A percentile compares a stretch with the other conserved stretches of the same genome.
Evolutionary conservation across 257 asterid species (phyloP).

Genomic region (Rubia yunnanensis): DNA sequence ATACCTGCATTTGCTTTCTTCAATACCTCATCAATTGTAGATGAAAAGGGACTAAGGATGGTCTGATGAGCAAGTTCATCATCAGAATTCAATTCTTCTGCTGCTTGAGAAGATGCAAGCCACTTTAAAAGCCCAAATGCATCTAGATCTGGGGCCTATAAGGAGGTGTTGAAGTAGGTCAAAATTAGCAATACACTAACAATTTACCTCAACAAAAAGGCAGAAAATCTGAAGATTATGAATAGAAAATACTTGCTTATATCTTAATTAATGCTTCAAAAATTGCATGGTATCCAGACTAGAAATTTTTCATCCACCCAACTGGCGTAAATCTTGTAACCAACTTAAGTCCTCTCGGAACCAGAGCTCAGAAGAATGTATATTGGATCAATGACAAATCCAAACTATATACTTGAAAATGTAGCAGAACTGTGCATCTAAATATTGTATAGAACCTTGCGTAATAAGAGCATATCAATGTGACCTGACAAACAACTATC

Average conservation of each 20-base stretch:
- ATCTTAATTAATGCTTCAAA: background rate
- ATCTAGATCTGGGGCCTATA: slow-evolving; percentile 64
- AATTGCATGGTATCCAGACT: background rate
- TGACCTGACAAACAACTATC: background rate
- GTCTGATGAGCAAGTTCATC: slow-evolving; percentile 80
- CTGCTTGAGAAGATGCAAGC: slow-evolving; percentile 98
- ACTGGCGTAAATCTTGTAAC: background rate
- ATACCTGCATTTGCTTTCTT: slow-evolving; percentile 78
- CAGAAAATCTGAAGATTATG: background rate
- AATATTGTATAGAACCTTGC: too few relatives aligned
- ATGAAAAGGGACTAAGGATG: slow-evolving; percentile 67
- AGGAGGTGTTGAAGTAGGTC: slow-evolving; percentile 10
- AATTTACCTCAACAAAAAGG: background rate
- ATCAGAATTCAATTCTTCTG: slow-evolving; percentile 91
- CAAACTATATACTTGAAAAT: slow-evolving; percentile 1
- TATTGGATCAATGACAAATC: background rate
- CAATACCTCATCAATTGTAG: slow-evolving; percentile 52
- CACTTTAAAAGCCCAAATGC: slow-evolving; percentile 80
- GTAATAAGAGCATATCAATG: background rate
- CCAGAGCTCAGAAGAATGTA: background rate
- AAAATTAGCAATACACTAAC: background rate
- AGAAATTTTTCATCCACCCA: background rate
- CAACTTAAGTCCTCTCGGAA: background rate
- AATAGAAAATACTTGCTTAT: background rate
- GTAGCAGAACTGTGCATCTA: background rate